Evolutionary conservation across 2,329 filamentous ascomycete species (phyloP), one percentile per base, ranked within the genome.

Genomic region (Lachnellula suecica): DNA sequence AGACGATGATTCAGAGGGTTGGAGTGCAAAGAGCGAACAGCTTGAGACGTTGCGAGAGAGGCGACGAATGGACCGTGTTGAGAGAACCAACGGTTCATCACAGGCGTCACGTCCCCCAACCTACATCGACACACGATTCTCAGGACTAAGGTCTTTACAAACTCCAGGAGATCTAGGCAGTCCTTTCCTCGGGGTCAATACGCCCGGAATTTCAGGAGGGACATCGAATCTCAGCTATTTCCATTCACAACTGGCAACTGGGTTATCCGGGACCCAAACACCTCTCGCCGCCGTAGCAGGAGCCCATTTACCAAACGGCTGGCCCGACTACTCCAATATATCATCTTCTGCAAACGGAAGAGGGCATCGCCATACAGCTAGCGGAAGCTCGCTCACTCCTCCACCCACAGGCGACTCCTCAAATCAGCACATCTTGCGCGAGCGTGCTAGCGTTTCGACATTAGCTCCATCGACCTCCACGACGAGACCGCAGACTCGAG

Each of bases 191-290:
- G 85, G 76, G 60, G 77, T 77, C 63, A 74, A 78, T n/a, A 83
- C 81, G 19, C 81, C 82, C 2, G 83, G 83, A 1, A 80, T 87
- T 42, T 79, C 87, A 4, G 87, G 88, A 52, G 87, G 87, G 25
- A 87, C 87, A 10, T 86, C 86, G 10, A 91, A 89, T 61, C 77
- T 93, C 63, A 86, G 87, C 68, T 94, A 93, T 70, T 93, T 94
- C 65, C 89, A 92, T 67, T 83, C 87, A 17, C 89, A 91, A 59
- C 76, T 93, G 4, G 82, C 84, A 8, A 79, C 81, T 23, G 85
- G 84, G 3, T 79, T 88, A 59, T 89, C 87, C 44, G 89, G 89
- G 23, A 84, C 87, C 11, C 86, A 89, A 56, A 93, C 89, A 23
- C 89, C 89, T 40, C 77, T 93, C 25, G 89, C 89, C 6, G 88